Base-by-base conservation (phyloP, 2,329 filamentous ascomycete species). In the Aspergillus glaucus region DNA sequence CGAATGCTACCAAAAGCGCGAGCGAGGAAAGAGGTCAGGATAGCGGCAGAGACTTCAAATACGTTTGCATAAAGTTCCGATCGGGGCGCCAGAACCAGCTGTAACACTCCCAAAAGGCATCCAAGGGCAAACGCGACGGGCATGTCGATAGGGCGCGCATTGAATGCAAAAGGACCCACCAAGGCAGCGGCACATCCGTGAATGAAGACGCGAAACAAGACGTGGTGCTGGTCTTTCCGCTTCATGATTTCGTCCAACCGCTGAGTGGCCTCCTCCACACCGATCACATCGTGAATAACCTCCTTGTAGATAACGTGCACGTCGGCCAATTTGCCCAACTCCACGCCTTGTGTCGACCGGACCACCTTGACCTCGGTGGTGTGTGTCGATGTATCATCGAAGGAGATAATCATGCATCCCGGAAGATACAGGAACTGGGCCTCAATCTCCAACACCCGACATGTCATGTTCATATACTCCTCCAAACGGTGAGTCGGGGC, bases 381-480 rank as follows among this genome's bases (percentile, higher is more conserved):
- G 54, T 75, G 73, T 1, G 74, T 76, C 6, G 66, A 62, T 4
- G 63, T 56, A 47, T 77, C 74, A 45, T 83, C 91, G 62, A 97
- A 96, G 3, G 89, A 93, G 63, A 95, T 86, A 49, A 96, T 87
- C 92, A 96, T 97, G 62, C 88, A 94, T 0, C 88, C 88, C 0
- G 92, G 91, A 28, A 96, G 82, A 65, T 96, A 97, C 17, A 96
- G 72, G 60, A 95, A 96, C 62, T 95, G 89, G 12, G 86, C 87
- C 53, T 95, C 87, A 24, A 95, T 92, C 68, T 92, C 88, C 39
- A 97, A 78, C 2, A 94, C 87, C 6, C 88, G 81, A 2, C 91
- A 86, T 6, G 88, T 90, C 87, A 92, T 95, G 55, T 79, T 84
- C 81, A 97, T 85, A 67, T 95, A 95, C 64, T 95, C 75, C 69